These are phyloP conservation scores for Halophytophthora polymorphica DNA, from an alignment of 352 stramenopile species.

Conservation along the genomic window DNA sequence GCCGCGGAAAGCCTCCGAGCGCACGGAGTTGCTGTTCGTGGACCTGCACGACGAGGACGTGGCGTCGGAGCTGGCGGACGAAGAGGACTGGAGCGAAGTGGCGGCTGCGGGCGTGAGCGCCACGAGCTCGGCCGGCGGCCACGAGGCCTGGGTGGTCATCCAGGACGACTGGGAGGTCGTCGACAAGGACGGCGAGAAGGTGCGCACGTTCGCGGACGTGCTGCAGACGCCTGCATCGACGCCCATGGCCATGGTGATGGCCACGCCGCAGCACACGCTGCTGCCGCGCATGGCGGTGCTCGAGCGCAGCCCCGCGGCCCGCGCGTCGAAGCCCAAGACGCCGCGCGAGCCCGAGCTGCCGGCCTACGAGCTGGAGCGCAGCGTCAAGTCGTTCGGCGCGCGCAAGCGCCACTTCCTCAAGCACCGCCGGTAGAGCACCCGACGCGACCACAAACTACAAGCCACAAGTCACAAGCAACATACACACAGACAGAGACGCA, in stretches of 20 bases:
- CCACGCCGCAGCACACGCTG: constrained; percentile 5
- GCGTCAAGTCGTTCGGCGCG: constrained; percentile 60
- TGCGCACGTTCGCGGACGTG: constrained; percentile 62
- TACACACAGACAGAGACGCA: background rate
- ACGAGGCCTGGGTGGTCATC: constrained; percentile 49
- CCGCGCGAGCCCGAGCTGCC: constrained; percentile 15
- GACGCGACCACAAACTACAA: no score
- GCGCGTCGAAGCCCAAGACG: constrained; percentile 13
- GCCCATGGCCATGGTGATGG: background rate
- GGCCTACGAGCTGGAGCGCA: constrained; percentile 22
- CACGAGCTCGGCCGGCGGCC: constrained; percentile 10
- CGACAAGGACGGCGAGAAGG: constrained; percentile 37
- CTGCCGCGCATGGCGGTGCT: constrained; percentile 19
- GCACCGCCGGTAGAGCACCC: constrained; percentile 24
- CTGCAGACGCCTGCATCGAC: constrained; percentile 12
- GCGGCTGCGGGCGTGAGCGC: constrained; percentile 17
- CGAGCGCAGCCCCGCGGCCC: constrained; percentile 16
- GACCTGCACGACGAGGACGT: constrained; percentile 32
- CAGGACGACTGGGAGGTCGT: constrained; percentile 79
- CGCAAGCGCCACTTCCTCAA: constrained; percentile 50
- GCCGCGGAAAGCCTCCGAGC: constrained; percentile 1
- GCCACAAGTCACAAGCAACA: constrained; percentile 6
- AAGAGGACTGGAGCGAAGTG: constrained; percentile 63
- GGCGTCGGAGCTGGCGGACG: constrained; percentile 28
- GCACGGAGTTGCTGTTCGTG: constrained; percentile 30